Evolutionary conservation across 1,139 yeast genomes (phyloP), one percentile per base, ranked within the genome.

Genomic region (Suhomyces bribrorum): DNA sequence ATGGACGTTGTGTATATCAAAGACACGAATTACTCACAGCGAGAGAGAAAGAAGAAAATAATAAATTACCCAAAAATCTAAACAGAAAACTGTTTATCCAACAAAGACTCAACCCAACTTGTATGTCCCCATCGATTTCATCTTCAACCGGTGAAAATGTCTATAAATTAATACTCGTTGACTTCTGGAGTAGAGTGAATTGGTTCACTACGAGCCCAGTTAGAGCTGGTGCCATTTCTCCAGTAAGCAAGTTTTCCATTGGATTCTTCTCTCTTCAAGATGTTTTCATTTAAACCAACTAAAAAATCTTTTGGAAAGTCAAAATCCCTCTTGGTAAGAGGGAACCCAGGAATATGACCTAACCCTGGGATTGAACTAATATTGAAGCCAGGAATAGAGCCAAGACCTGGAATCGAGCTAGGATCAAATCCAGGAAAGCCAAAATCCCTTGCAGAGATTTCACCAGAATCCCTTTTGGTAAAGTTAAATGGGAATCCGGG

Each of bases 141-240:
- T 17, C 12, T 18, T 29, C 14, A 20, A 18, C 32, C 32, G 11
- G 32, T 14, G 20, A 29, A 29, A 11, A 20, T 16, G 16, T 14
- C 3, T 4, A 27, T 12, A 12, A 13, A 12, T 14, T 31, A 31
- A 23, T 31, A 31, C 15, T 31, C 34, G 12, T 31, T 25, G 9
- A 24, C n/a, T 15, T 15, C 16, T 16, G 34, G 34, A 16, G 34
- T 17, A 13, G 8, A 7, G 24, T 7, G 29, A 12, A 29, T 20
- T 9, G 13, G 5, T 7, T 16, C 15, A 9, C 14, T 15, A 25
- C 34, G 34, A 26, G 24, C 16, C 34, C 34, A 31, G 13, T 15
- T 15, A 23, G 16, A 29, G 31, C 11, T 8, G 23, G 31, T 16
- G 14, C 14, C 13, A 13, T 29, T 29, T 12, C 20, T n/a, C n/a